Evolutionary conservation across 352 stramenopile genomes (phyloP).

Genomic region (Globisporangium orthogonon): DNA sequence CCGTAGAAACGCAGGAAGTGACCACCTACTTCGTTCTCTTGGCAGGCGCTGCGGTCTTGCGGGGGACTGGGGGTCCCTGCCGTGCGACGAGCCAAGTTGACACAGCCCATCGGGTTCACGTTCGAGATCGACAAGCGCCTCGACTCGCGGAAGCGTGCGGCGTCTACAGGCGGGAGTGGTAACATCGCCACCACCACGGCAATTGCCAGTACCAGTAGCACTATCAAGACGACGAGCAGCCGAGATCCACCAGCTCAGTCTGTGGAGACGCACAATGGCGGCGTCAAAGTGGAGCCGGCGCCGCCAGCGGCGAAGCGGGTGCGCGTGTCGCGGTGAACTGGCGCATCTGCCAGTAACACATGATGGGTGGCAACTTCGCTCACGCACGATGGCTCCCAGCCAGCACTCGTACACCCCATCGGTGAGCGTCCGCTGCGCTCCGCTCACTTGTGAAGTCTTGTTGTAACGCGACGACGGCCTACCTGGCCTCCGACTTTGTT

Average conservation of each 20-base stretch:
- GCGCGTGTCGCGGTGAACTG: conserved; percentile 1
- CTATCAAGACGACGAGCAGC: neutral
- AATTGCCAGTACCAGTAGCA: neutral
- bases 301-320: conserved; percentile 1
- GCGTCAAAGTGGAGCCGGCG: neutral
- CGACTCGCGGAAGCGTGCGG: conserved; percentile 4
- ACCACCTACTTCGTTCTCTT: neutral
- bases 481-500: no score
- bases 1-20: no score
- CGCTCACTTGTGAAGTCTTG: no score
- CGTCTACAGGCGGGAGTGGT: neutral
- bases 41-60: conserved; percentile 41
- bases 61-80: conserved; percentile 62
- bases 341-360: neutral
- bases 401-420: neutral
- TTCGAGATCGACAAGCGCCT: conserved; percentile 64
- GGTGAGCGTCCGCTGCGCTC: no score
- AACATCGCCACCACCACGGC: no score
- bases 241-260: neutral
- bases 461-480: no score
- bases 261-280: no score
- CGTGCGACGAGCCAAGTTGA: conserved; percentile 60
- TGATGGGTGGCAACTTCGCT: no score
- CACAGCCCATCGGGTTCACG: conserved; percentile 54
- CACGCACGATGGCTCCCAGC: no score